Percentiles rank a stretch among this genome's conserved stretches.
Conservation (phyloP, 345 rosid species). For the Barbarea vulgaris region DNA sequence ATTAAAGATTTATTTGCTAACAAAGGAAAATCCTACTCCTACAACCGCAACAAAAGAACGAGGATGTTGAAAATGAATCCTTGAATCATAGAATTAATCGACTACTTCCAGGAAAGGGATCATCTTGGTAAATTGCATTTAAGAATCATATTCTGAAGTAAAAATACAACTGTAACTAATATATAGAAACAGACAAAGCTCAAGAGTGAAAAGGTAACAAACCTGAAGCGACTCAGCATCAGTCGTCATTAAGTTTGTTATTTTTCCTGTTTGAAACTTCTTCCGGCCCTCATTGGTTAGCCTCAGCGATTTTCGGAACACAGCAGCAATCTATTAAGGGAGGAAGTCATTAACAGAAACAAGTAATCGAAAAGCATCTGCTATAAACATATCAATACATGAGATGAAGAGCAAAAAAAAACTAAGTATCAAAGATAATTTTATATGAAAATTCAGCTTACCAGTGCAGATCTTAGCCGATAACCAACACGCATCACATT, state of each 20-base stretch:
- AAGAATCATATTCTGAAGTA: constrained; percentile 6
- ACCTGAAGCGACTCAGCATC: constrained; percentile 98
- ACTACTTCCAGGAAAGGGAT: constrained; percentile 1
- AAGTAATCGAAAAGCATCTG: background rate
- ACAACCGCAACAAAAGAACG: background rate
- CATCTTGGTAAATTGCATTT: constrained; percentile 9
- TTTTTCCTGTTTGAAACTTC: constrained; percentile 87
- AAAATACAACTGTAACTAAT: background rate
- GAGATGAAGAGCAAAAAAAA: constrained; percentile 4
- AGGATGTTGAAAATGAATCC: constrained; percentile 3
- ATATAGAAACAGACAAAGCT: constrained; percentile 3
- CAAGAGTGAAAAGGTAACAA: constrained; percentile 2
- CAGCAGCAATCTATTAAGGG: constrained; percentile 81
- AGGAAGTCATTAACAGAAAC: constrained; percentile 18
- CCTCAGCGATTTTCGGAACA: constrained; percentile 91
- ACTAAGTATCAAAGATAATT: constrained; percentile 11
- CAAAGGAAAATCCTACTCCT: constrained; percentile 13
- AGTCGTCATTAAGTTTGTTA: constrained; percentile 97
- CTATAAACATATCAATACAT: constrained; percentile 5
- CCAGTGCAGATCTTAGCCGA: constrained; percentile 91
- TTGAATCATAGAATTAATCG: background rate
- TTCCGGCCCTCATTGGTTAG: constrained; percentile 87
- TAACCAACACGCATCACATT: constrained; percentile 99
- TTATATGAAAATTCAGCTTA: constrained; percentile 43
- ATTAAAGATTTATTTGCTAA: constrained; percentile 8